Evolutionary conservation across 2,329 filamentous ascomycete genomes (phyloP).

Genomic region (Penicillium sp.): DNA sequence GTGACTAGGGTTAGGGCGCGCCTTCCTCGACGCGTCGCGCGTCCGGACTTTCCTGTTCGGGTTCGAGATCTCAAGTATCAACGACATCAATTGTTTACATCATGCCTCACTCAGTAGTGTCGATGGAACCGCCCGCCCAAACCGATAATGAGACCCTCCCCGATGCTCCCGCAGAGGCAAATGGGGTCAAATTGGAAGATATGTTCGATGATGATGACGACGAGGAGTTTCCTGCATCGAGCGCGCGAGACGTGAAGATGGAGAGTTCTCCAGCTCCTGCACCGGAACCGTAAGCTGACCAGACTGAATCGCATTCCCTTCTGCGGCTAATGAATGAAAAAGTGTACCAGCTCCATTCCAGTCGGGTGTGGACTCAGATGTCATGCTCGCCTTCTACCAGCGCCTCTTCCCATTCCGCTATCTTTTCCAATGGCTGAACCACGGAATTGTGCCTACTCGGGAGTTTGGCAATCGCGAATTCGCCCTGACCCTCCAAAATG

Average conservation of each 20-base stretch:
- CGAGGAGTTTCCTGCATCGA: slow-evolving; percentile 57
- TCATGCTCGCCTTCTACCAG: slow-evolving; percentile 93
- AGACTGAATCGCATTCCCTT: background rate
- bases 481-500: slow-evolving; percentile 89
- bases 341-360: slow-evolving; percentile 39
- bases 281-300: slow-evolving; percentile 37
- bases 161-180: slow-evolving; percentile 37
- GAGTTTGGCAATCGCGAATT: slow-evolving; percentile 96
- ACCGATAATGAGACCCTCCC: slow-evolving; percentile 43
- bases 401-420: slow-evolving; percentile 92
- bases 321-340: slow-evolving; percentile 9
- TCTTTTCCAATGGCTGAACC: slow-evolving; percentile 97
- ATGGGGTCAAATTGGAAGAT: slow-evolving; percentile 54
- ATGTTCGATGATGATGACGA: slow-evolving; percentile 63
- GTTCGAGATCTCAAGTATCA: slow-evolving; percentile 10
- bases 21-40: slow-evolving; percentile 25
- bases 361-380: slow-evolving; percentile 69
- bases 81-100: background rate
- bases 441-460: slow-evolving; percentile 78
- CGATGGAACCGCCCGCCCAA: slow-evolving; percentile 41
- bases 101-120: slow-evolving; percentile 33
- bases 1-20: slow-evolving; percentile 28
- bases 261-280: slow-evolving; percentile 41
- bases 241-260: slow-evolving; percentile 48
- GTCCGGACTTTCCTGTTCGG: slow-evolving; percentile 23